Percentiles rank a stretch among this genome's conserved stretches.
Conservation (phyloP, 345 rosid species). For the Dimocarpus longan region DNA sequence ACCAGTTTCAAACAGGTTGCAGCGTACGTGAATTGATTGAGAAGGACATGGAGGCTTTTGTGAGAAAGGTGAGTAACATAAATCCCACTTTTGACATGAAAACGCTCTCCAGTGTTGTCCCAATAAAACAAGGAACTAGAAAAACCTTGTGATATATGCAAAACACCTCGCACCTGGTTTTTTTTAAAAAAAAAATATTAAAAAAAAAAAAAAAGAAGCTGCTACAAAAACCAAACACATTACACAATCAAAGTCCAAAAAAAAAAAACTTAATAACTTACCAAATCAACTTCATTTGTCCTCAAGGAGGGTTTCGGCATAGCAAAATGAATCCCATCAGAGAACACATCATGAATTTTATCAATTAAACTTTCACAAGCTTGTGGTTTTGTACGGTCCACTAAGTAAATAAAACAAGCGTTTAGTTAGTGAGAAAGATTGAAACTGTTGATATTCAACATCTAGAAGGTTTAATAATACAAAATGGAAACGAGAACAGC, state of each 20-base stretch:
- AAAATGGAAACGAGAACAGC: neutral
- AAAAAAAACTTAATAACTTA: slow-evolving; percentile 23
- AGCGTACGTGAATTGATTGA: slow-evolving; percentile 60
- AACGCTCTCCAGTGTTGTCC: slow-evolving; percentile 51
- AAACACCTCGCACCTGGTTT: slow-evolving; percentile 55
- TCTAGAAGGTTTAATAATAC: neutral
- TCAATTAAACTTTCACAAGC: slow-evolving; percentile 32
- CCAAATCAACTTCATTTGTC: slow-evolving; percentile 66
- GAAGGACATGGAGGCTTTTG: slow-evolving; percentile 57
- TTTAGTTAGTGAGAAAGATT: neutral
- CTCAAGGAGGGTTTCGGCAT: slow-evolving; percentile 40
- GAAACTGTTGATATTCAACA: neutral
- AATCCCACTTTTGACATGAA: slow-evolving; percentile 50
- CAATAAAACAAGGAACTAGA: slow-evolving; percentile 62
- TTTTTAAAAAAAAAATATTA: neutral
- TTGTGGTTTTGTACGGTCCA: slow-evolving; percentile 18
- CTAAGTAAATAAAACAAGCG: neutral
- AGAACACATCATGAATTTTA: slow-evolving; percentile 37
- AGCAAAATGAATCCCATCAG: slow-evolving; percentile 41
- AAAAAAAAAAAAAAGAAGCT: neutral
- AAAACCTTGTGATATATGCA: slow-evolving; percentile 81
- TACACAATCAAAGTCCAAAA: neutral
- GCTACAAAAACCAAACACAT: neutral
- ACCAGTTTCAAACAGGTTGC: slow-evolving; percentile 85
- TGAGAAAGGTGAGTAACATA: slow-evolving; percentile 73